phyloP scores from a whole-genome alignment of 164 flowering plant species.

The Tetracentron sinense region DNA sequence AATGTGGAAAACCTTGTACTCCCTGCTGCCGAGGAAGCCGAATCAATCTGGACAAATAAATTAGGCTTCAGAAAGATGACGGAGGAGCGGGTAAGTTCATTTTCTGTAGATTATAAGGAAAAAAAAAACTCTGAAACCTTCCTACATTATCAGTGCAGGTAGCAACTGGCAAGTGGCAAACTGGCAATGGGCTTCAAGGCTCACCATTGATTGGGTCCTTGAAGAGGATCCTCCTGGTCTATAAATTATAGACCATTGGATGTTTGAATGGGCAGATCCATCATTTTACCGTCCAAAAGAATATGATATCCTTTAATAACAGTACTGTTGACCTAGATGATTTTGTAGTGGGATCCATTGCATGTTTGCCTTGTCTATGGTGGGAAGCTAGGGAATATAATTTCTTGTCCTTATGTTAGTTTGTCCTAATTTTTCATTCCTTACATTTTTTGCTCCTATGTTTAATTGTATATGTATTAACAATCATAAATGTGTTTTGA shows the following conservation, averaged over 20 bases:
- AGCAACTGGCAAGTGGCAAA: too few relatives aligned
- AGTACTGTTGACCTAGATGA: neutral
- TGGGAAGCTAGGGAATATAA: too few relatives aligned
- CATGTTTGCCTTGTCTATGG: neutral
- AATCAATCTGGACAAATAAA: slow-evolving; percentile 79
- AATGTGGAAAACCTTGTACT: slow-evolving; percentile 73
- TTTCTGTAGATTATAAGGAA: neutral
- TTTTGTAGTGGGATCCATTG: neutral
- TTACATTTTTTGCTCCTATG: too few relatives aligned
- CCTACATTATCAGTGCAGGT: too few relatives aligned
- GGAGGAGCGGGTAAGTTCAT: slow-evolving; percentile 53
- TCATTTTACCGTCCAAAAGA: neutral
- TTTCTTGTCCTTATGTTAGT: too few relatives aligned
- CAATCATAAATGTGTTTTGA: slow-evolving; percentile 2
- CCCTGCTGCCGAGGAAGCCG: slow-evolving; percentile 94
- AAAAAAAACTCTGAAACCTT: too few relatives aligned
- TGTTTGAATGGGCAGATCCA: neutral
- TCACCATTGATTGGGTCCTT: neutral
- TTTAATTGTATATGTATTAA: too few relatives aligned
- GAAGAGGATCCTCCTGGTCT: neutral
- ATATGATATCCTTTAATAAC: neutral
- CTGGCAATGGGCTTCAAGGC: too few relatives aligned
- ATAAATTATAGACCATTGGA: neutral
- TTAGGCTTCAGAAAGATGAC: slow-evolving; percentile 76
- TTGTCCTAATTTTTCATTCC: neutral